Base-by-base conservation (phyloP, 2,329 filamentous ascomycete genomes). In the Monilinia fructicola region DNA sequence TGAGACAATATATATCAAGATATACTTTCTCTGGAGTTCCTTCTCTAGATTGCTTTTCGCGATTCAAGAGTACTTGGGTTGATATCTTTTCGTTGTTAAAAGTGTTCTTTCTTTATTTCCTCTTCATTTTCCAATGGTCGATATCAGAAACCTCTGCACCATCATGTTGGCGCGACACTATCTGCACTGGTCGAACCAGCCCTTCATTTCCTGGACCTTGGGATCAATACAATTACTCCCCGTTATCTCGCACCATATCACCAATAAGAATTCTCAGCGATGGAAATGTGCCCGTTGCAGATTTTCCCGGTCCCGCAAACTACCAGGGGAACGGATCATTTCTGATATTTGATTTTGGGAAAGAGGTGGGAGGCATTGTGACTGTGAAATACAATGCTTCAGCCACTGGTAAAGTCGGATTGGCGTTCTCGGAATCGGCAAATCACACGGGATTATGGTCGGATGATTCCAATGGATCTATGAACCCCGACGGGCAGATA, bases 201-300 rank as follows among this genome's bases (percentile, higher is more conserved):
- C 35, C 63, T 31, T 79, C 84, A 0, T 88, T 87, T 68, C 78
- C 79, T 5, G 85, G 85, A 0, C 76, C 77, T 21, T 88, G 86
- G 85, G 82, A 88, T 40, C 74, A 78, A 1, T 83, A 85, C 69
- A 87, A 84, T 54, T 86, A 82, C 70, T 82, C 85, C 1, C 85
- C 85, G 0, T 65, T 76, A 3, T 82, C 83, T 2, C 78, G 86
- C 44, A 82, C 74, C 10, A 79, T 87, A 4, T 71, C 74, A 3
- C 85, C 85, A 0, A 74, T 75, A 76, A n/a, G 76, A 82, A 35
- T 78, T 83, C 10, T 78, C 78, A 9, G 69, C 78, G 1, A 72
- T 70, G 9, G 78, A 73, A 61, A 77, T 73, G 55, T 73, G 70
- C 31, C 64, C 69, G 54, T 75, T 77, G 67, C 63, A 2, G 21